phyloP scores from a whole-genome alignment of 2,329 filamentous ascomycete genomes.

The Neonectria ditissima region DNA sequence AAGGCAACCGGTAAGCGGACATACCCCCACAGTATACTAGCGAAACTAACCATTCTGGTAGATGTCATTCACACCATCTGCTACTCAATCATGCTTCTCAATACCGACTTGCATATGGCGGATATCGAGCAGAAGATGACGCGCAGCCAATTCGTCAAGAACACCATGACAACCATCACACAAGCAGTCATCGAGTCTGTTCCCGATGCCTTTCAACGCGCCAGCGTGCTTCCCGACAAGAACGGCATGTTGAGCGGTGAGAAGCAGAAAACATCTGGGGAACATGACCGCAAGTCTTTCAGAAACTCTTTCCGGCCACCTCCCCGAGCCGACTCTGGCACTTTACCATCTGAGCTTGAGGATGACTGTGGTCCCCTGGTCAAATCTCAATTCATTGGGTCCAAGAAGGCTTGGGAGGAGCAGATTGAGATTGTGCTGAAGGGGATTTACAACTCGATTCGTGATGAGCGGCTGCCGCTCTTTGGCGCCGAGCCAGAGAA shows the following conservation, averaged over 20 bases:
- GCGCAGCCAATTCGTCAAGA: slow-evolving; percentile 91
- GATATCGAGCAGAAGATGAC: slow-evolving; percentile 99
- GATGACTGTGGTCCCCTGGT: slow-evolving; percentile 79
- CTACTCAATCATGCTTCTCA: slow-evolving; percentile 94
- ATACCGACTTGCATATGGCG: slow-evolving; percentile 94
- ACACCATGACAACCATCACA: slow-evolving; percentile 90
- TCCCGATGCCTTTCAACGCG: slow-evolving; percentile 72
- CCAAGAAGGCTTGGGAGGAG: slow-evolving; percentile 83
- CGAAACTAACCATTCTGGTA: slow-evolving; percentile 53
- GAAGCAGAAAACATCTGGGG: slow-evolving; percentile 48
- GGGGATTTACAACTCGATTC: slow-evolving; percentile 90
- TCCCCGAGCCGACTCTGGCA: slow-evolving; percentile 56
- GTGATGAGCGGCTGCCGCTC: slow-evolving; percentile 85
- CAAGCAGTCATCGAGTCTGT: slow-evolving; percentile 80
- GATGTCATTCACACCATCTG: slow-evolving; percentile 98
- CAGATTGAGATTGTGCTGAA: slow-evolving; percentile 93
- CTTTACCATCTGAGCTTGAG: slow-evolving; percentile 52
- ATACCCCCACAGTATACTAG: neutral
- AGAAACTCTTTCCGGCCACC: slow-evolving; percentile 65
- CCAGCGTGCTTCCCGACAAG: slow-evolving; percentile 65
- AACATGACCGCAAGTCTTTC: slow-evolving; percentile 55
- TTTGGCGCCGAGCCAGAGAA: slow-evolving; percentile 74
- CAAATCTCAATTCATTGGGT: slow-evolving; percentile 79
- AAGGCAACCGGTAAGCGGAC: slow-evolving; percentile 78
- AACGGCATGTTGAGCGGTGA: slow-evolving; percentile 49